These are phyloP conservation scores for Pseudogymnoascus sp. DNA, from an alignment of 2,329 filamentous ascomycete species.

Conservation along the genomic window DNA sequence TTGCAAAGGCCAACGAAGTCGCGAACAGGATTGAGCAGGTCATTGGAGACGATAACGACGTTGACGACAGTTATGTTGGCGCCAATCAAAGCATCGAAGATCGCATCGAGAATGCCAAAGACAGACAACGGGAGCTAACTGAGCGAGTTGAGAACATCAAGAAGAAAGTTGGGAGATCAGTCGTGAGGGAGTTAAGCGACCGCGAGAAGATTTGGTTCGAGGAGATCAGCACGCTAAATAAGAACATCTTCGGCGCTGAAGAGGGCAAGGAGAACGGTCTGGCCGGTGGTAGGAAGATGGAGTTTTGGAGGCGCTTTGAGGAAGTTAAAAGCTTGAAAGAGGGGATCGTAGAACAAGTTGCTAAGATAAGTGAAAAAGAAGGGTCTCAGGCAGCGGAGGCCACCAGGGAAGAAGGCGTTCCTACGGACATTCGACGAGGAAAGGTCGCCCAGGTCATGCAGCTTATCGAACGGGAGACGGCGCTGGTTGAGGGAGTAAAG, in stretches of 20 bases:
- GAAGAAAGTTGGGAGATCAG: constrained; percentile 35
- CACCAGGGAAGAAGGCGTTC: constrained; percentile 30
- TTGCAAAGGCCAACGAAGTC: constrained; percentile 57
- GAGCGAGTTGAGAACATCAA: constrained; percentile 53
- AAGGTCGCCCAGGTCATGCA: constrained; percentile 57
- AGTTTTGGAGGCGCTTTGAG: constrained; percentile 49
- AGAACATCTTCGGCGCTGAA: constrained; percentile 26
- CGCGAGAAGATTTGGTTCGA: constrained; percentile 53
- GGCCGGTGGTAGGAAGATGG: constrained; percentile 31
- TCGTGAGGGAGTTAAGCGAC: constrained; percentile 50
- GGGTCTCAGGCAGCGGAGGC: constrained; percentile 14
- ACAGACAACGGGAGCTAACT: constrained; percentile 48
- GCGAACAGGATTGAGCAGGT: constrained; percentile 59
- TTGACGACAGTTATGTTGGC: constrained; percentile 40
- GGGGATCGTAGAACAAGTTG: constrained; percentile 41
- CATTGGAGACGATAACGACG: constrained; percentile 48
- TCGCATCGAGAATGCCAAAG: constrained; percentile 46
- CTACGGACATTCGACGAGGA: constrained; percentile 51
- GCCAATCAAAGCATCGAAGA: constrained; percentile 51
- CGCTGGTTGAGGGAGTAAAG: constrained; percentile 59
- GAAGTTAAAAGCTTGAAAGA: constrained; percentile 47
- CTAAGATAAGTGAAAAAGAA: constrained; percentile 18
- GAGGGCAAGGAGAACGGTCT: constrained; percentile 9
- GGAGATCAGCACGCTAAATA: constrained; percentile 42
- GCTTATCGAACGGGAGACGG: constrained; percentile 57